Base-by-base conservation (phyloP, 345 rosid genomes). In the Populus ilicifolia region DNA sequence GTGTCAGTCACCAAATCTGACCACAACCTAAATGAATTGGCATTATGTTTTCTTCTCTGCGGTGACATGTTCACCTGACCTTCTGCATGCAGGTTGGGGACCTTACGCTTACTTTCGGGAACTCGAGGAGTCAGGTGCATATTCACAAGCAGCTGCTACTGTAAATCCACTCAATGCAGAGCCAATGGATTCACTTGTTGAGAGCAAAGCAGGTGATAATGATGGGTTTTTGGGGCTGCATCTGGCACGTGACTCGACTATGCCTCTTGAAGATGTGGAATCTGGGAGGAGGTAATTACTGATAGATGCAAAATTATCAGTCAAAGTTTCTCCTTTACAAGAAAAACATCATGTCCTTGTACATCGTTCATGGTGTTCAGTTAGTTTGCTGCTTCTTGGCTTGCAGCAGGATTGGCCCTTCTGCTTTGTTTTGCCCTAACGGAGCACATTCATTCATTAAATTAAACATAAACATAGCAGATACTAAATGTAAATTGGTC, bases 61-160 rank as follows among this genome's bases (percentile, higher is more conserved):
- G 2, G 14, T 5, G 30, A 41, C 25, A 6, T 33, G 39, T 66
- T 64, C 48, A 67, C 67, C 70, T 63, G 25, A 73, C 67, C 43
- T 70, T 69, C 30, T 73, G 67, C 46, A 68, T 82, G 44, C 68
- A 90, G 94, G 89, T 69, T 92, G 92, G 91, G 91, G 91, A 43
- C 87, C 96, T 38, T 92, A 92, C 70, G 94, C 91, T 50, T 92
- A 89, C 83, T 92, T 92, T 50, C 84, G 78, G 30, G 83, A 79
- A 39, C 70, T 92, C 84, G 90, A 83, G 77, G 89, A 84, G 9
- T 79, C 86, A 4, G 36, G 74, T 27, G 56, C 71, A 56, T 56
- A 39, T 52, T 18, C 25, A 5, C 85, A 71, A 75, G 85, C 80
- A 63, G 52, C 68, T 16, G 77, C 56, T 72, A 77, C 78, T 75